Conservation (phyloP, 2,329 filamentous ascomycete genomes). For the Setomelanomma holmii region DNA sequence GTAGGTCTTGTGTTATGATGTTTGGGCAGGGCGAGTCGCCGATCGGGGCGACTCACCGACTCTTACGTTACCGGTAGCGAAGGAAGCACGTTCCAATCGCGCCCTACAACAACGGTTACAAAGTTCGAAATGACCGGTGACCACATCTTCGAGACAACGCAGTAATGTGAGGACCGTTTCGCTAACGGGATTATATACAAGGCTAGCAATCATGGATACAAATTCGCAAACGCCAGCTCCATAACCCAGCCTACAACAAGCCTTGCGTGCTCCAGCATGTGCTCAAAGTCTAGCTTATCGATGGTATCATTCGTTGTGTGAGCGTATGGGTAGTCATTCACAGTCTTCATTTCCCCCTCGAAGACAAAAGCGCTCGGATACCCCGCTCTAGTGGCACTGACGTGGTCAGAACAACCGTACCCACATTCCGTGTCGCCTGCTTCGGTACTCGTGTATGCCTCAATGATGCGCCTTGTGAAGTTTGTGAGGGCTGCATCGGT, state of each 20-base stretch:
- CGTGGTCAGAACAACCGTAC: constrained; percentile 80
- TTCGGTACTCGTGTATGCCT: constrained; percentile 84
- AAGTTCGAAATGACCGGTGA: no score
- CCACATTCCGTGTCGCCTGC: constrained; percentile 86
- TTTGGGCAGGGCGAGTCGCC: no score
- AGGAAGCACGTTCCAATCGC: no score
- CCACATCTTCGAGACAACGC: no score
- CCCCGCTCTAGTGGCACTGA: constrained; percentile 73
- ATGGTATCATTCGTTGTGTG: constrained; percentile 73
- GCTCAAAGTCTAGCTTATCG: constrained; percentile 77
- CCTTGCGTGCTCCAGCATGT: constrained; percentile 88
- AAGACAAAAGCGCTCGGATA: constrained; percentile 78
- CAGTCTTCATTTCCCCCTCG: constrained; percentile 65
- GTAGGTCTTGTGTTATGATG: no score
- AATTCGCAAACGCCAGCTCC: constrained; percentile 79
- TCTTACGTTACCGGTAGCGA: no score
- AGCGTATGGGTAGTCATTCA: constrained; percentile 68
- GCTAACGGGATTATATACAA: no score
- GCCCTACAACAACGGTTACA: no score
- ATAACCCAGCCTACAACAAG: constrained; percentile 82
- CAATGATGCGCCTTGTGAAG: constrained; percentile 88
- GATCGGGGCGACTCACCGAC: no score
- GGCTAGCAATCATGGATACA: no score
- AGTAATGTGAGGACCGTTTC: no score
- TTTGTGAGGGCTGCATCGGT: constrained; percentile 80